Base-by-base conservation (phyloP, 768 basidiomycete genomes). In the Psilocybe subaeruginosa region DNA sequence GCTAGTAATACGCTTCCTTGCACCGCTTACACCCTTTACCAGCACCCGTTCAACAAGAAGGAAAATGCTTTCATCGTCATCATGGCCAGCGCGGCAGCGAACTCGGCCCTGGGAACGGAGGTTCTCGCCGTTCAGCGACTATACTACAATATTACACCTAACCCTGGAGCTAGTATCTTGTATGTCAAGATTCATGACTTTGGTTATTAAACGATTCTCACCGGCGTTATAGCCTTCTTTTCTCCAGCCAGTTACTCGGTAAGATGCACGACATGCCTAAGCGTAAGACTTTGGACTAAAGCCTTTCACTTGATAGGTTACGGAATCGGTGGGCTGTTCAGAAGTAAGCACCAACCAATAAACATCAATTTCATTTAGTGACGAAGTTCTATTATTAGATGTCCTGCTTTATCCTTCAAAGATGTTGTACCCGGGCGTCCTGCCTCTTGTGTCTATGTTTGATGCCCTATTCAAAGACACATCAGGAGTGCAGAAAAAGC, bases 21-120 rank as follows among this genome's bases (percentile, higher is more conserved):
- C 41, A 3, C 11, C 23, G 33, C 3, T n/a, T 11, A 37, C 16
- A 46, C 35, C 60, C 27, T 66, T 53, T 54, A 12, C n/a, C n/a
- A 85, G 83, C 77, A 80, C 27, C 81, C 85, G 2, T 85, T 85
- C 71, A 85, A 85, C 69, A 85, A 82, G 69, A 85, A 85, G 59
- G 85, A 86, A 66, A 82, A 83, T 68, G 82, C 83, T 0, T 83
- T 85, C 63, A 80, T 85, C 35, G 77, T 85, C 8, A 83, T 85
- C 58, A 85, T 85, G 84, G 67, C 85, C 19, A 78, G 80, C 59
- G 82, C 85, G 2, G 83, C 84, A 3, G 79, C 84, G 14, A 83
- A 80, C 48, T 78, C 81, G 0, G 83, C 84, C 3, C 75, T 85
- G 12, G 84, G 77, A 2, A 85, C 83, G 0, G 83, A 85, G 51